Percentiles rank a stretch among this genome's conserved stretches.
phyloP scores from a whole-genome alignment of 495 filamentous ascomycete genomes.

The Penicillium cinerascens region DNA sequence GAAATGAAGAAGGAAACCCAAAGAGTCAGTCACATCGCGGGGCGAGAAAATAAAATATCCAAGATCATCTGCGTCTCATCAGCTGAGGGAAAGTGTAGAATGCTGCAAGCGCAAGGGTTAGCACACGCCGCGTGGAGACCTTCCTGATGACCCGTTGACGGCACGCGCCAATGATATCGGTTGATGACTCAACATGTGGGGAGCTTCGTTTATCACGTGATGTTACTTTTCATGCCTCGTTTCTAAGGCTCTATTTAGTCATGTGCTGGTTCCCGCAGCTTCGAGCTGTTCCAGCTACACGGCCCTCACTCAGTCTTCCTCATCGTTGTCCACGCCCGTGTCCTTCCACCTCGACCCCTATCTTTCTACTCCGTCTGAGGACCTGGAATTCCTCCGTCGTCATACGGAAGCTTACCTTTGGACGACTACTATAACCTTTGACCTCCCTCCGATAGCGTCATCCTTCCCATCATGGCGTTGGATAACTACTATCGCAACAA shows the following conservation, averaged over 20 bases:
- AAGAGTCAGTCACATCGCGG: slow-evolving; percentile 1
- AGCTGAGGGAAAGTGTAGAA: slow-evolving; percentile 11
- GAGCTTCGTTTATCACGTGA: slow-evolving; percentile 14
- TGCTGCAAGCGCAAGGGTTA: slow-evolving; percentile 3
- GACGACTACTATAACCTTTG: slow-evolving; percentile 5
- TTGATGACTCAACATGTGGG: slow-evolving; percentile 11
- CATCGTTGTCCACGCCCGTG: slow-evolving; percentile 1
- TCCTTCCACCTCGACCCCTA: not conserved
- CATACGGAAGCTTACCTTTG: not conserved
- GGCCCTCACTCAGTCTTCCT: slow-evolving; percentile 7
- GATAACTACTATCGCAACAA: slow-evolving; percentile 99
- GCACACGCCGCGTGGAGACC: slow-evolving; percentile 17
- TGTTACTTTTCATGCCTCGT: not conserved
- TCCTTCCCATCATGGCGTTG: slow-evolving; percentile 73
- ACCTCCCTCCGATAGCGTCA: slow-evolving; percentile 24
- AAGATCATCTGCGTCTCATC: slow-evolving; percentile 10
- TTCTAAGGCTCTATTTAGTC: slow-evolving; percentile 11
- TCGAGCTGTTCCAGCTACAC: slow-evolving; percentile 19
- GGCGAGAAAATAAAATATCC: not conserved
- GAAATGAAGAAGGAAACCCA: not conserved
- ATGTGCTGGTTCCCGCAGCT: slow-evolving; percentile 19
- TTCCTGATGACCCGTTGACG: slow-evolving; percentile 15
- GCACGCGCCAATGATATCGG: slow-evolving; percentile 8
- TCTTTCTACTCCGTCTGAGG: not conserved
- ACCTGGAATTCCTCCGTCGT: not conserved